Conservation (phyloP, 192 early-diverging fungal species). For the Backusella luteola region DNA sequence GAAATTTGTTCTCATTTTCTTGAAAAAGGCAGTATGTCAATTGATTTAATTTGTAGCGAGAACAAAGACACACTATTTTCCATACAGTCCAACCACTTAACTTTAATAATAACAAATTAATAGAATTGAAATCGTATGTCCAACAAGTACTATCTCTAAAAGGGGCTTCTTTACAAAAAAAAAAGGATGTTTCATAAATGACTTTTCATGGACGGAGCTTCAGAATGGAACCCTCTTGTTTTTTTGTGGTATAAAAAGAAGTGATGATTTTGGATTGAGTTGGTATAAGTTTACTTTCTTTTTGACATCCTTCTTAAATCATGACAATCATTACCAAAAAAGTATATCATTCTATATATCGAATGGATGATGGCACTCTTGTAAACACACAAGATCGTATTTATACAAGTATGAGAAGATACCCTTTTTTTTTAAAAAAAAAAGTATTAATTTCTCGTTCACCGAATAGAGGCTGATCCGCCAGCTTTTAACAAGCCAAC, state of each 20-base stretch:
- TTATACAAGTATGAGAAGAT: constrained; percentile 57
- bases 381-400: constrained; percentile 71
- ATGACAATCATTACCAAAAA: not conserved
- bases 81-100: no score
- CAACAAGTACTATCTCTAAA: no score
- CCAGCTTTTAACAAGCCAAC: constrained; percentile 44
- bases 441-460: no score
- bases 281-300: not conserved
- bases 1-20: no score
- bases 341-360: constrained; percentile 69
- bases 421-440: no score
- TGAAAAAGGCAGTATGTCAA: no score
- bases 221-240: not conserved
- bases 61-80: no score
- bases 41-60: no score
- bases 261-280: not conserved
- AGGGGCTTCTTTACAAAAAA: no score
- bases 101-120: no score
- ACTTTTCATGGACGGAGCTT: not conserved
- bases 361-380: constrained; percentile 62
- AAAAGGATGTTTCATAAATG: not conserved
- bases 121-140: no score
- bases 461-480: constrained; percentile 42
- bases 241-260: not conserved
- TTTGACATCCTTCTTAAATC: not conserved